Evolutionary conservation across 345 rosid genomes (phyloP), one percentile per base, ranked within the genome.

Genomic region (Acer yangbiense): DNA sequence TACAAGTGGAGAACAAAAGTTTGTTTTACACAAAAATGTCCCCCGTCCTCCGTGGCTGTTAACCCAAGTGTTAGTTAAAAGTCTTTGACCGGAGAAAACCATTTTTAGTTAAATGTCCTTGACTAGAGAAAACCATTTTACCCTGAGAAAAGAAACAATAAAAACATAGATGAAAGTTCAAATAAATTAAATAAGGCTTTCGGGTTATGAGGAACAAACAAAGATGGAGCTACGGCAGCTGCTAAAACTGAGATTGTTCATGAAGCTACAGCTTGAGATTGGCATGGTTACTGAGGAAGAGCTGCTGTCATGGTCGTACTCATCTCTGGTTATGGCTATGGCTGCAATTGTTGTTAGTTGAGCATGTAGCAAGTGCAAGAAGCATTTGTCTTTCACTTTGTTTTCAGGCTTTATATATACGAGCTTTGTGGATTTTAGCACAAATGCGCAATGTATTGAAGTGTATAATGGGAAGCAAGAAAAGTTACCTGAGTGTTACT

Each of bases 201-300:
- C 79, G 9, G 75, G 79, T 7, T 78, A 65, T 85, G 82, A 46
- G 81, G 91, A 74, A 87, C 70, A 77, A 65, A 83, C 72, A 75
- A 93, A 91, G 82, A 91, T 77, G 21, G 97, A 94, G 81, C 94
- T 88, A 29, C 89, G 82, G 74, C 89, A 90, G 82, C 98, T 93
- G 16, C 90, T 92, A 77, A 90, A 87, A 87, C 95, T 89, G 69
- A 86, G 89, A 86, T 87, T 92, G 83, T 92, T 92, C 86, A 92
- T 83, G 94, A 93, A 89, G 86, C 97, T 91, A n/a, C 93, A 90
- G 86, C 90, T 89, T 3, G 97, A 93, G 75, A 85, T 94, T 0
- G 97, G 93, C 25, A 90, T 76, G 10, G 93, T 87, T 48, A 84
- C 77, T 46, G 86, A 87, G 50, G 91, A 86, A 73, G 87, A 85